A percentile compares a stretch with the other conserved stretches of the same genome.
Conservation (phyloP, 176 grass and related monocot genomes). For the Oryza brachyantha region DNA sequence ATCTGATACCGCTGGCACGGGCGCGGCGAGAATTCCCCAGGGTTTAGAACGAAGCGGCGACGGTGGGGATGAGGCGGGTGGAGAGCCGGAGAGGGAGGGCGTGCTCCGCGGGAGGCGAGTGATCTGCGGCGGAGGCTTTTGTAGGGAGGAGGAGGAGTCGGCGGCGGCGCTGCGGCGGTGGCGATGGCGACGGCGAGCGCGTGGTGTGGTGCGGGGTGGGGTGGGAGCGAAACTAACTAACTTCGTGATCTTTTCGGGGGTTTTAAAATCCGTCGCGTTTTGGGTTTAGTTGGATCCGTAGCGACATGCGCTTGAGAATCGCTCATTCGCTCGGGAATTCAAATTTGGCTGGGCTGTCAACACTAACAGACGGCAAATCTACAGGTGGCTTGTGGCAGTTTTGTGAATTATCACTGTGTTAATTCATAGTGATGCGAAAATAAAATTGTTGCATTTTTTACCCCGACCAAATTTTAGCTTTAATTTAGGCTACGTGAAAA, state of each 20-base stretch:
- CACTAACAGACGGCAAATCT: not conserved
- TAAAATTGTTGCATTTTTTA: not conserved
- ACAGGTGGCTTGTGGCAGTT: not conserved
- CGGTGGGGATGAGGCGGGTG: not conserved
- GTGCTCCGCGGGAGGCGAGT: not conserved
- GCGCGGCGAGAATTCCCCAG: not conserved
- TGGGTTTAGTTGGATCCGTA: not conserved
- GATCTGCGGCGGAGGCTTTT: slow-evolving; percentile 31
- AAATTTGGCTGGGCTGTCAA: not conserved
- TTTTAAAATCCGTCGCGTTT: not conserved
- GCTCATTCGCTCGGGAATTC: not conserved
- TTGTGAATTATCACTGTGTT: not conserved
- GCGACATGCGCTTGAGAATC: not conserved
- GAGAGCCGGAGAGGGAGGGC: not conserved
- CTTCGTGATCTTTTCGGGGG: not conserved
- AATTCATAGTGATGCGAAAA: not conserved
- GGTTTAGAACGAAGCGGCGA: not conserved
- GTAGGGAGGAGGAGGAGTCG: slow-evolving; percentile 10
- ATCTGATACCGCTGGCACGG: slow-evolving; percentile 17
- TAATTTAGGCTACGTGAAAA: not conserved
- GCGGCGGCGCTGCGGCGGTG: not conserved
- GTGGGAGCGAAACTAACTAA: slow-evolving; percentile 23
- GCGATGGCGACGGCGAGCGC: slow-evolving; percentile 20
- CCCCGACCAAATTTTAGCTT: not conserved
- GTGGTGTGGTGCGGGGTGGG: slow-evolving; percentile 1